Base-by-base conservation (phyloP, 2,329 filamentous ascomycete genomes). In the Venturia aucupariae region DNA sequence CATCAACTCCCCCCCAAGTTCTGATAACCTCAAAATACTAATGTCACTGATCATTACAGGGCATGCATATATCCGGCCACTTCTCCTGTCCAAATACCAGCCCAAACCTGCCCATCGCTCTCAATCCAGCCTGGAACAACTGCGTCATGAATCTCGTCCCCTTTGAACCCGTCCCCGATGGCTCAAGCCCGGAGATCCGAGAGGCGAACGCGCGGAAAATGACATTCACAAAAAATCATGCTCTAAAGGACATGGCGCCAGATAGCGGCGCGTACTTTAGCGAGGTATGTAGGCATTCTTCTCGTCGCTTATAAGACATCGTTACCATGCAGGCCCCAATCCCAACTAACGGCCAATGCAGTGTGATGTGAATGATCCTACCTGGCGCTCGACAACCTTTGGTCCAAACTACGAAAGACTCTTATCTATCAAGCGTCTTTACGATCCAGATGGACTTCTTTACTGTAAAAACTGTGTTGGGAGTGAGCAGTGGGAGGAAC, bases 351-450 rank as follows among this genome's bases (percentile, higher is more conserved):
- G 22, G n/a, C 22, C 13, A 1, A 41, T 41, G 4, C 35, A 60
- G 59, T 44, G 38, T 15, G 54, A 65, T 27, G n/a, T 39, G 19
- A 32, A 35, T 13, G 73, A 75, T 65, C 73, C 73, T 0, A 70
- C 74, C 65, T 75, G 72, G 72, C 73, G 75, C 48, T 64, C 71
- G 39, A 67, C 72, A 30, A 75, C 74, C 66, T 75, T 72, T 72
- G 74, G 74, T 0, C 66, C 62, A 5, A 75, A 75, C 27, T 75
- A 75, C 57, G 66, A 70, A 3, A 67, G 68, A 22, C 67, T 75
- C n/a, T 65, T 75, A 1, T 17, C 71, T 65, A 65, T 72, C 13
- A 69, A 72, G 17, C 68, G 70, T 64, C 72, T 74, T 68, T 74
- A 69, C 67, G 74, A 75, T 68, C 71, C 74, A 0, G 65, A 69